Conservation (phyloP, 1,284 basidiomycete species). For the Rhodotorula glutinis region DNA sequence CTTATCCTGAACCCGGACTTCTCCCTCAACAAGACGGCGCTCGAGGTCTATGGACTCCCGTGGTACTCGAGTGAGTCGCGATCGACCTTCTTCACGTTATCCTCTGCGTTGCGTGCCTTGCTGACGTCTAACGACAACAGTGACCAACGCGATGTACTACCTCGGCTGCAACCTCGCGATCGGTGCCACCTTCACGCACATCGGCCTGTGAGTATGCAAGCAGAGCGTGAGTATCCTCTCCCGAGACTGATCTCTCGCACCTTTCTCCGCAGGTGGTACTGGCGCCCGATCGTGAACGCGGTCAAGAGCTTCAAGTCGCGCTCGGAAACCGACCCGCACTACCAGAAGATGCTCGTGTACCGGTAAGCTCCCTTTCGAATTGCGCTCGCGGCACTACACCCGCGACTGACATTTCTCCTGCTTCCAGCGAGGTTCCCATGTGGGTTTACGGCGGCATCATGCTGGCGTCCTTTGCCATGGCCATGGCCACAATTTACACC, state of each 20-base stretch:
- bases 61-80: constrained; percentile 14
- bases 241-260: background rate
- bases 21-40: constrained; percentile 66
- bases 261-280: constrained; percentile 52
- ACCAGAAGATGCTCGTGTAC: constrained; percentile 53
- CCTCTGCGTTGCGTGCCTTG: too few relatives aligned
- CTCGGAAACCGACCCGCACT: constrained; percentile 57
- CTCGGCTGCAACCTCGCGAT: constrained; percentile 40
- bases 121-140: background rate
- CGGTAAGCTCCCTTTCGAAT: too few relatives aligned
- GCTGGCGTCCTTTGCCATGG: constrained; percentile 55
- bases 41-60: constrained; percentile 32
- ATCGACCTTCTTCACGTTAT: too few relatives aligned
- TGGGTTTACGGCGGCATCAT: constrained; percentile 64
- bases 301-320: constrained; percentile 45
- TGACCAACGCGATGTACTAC: constrained; percentile 24
- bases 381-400: too few relatives aligned
- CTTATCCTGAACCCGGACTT: constrained; percentile 83
- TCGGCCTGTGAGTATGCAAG: constrained; percentile 47
- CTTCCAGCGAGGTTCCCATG: constrained; percentile 56
- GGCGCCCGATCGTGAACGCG: constrained; percentile 55
- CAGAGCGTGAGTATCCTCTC: background rate
- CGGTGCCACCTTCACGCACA: constrained; percentile 52
- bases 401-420: too few relatives aligned
- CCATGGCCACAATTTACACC: constrained; percentile 59